Conservation (phyloP, 257 asterid species). For the Solanum microdontum region DNA sequence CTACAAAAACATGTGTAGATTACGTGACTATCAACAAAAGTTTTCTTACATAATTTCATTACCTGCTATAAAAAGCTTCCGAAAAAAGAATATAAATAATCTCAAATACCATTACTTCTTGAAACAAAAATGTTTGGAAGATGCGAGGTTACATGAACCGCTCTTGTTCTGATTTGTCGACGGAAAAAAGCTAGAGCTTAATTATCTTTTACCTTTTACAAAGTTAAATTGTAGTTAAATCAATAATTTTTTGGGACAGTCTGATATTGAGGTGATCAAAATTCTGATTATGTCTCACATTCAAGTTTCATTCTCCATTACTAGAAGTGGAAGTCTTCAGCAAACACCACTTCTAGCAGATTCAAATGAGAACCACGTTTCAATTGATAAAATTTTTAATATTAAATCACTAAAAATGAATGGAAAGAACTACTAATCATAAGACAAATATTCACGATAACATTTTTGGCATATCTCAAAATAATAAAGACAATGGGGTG, state of each 20-base stretch:
- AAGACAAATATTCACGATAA: background rate
- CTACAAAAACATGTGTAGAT: background rate
- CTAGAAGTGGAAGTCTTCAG: background rate
- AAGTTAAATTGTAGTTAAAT: background rate
- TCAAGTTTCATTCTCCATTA: background rate
- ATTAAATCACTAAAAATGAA: no score
- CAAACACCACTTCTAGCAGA: background rate
- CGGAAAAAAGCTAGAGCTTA: background rate
- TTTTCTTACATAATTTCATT: background rate
- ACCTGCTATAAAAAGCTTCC: no score
- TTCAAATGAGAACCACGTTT: background rate
- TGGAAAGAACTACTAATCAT: background rate
- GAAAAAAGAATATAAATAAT: background rate
- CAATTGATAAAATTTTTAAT: no score
- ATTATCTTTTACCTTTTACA: background rate
- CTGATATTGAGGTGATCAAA: background rate
- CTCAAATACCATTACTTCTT: background rate
- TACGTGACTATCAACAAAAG: background rate
- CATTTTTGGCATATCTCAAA: background rate
- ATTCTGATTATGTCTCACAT: background rate
- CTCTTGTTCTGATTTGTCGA: background rate
- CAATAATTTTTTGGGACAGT: background rate
- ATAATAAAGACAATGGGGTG: background rate
- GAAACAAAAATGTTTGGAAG: background rate
- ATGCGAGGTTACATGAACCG: background rate